These are phyloP conservation scores for Halophytophthora batemanensis DNA, from an alignment of 352 stramenopile species.

Conservation along the genomic window DNA sequence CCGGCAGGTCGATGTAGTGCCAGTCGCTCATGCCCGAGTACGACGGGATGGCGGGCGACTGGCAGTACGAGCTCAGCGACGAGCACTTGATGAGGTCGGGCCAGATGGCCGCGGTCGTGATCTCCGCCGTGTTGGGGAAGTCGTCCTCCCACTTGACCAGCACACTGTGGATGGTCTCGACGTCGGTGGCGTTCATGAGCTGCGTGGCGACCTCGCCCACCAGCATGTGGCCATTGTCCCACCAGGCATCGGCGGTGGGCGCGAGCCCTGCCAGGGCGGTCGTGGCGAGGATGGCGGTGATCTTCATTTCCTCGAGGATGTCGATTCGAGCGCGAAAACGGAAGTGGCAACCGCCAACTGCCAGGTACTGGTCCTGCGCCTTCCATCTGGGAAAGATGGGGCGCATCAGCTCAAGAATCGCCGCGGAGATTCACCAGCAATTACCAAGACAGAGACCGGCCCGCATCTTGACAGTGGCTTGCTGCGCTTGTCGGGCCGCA, in stretches of 20 bases:
- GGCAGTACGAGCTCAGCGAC: conserved; percentile 30
- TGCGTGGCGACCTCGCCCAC: conserved; percentile 50
- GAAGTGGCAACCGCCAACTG: conserved; percentile 11
- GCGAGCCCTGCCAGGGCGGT: conserved; percentile 11
- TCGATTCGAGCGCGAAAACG: conserved; percentile 4
- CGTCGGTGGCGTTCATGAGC: conserved; percentile 39
- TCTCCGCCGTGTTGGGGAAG: conserved; percentile 54
- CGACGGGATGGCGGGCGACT: conserved; percentile 34
- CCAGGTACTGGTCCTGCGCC: too few species aligned
- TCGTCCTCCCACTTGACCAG: conserved; percentile 43
- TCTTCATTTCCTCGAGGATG: conserved; percentile 29
- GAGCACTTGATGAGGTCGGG: conserved; percentile 62
- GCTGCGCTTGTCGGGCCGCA: too few species aligned
- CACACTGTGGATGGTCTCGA: conserved; percentile 47
- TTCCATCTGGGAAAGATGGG: too few species aligned
- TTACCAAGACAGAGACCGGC: too few species aligned
- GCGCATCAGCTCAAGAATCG: too few species aligned
- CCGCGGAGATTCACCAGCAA: too few species aligned
- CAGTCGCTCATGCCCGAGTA: conserved; percentile 51
- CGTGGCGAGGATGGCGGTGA: conserved; percentile 11
- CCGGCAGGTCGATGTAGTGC: conserved; percentile 70
- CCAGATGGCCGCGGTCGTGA: conserved; percentile 49
- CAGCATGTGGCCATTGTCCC: conserved; percentile 70
- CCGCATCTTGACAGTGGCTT: too few species aligned
- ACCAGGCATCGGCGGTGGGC: conserved; percentile 36